These are phyloP conservation scores for Tetrahymena malaccensis DNA, from an alignment of 73 alveolate genomes.

Conservation along the genomic window DNA sequence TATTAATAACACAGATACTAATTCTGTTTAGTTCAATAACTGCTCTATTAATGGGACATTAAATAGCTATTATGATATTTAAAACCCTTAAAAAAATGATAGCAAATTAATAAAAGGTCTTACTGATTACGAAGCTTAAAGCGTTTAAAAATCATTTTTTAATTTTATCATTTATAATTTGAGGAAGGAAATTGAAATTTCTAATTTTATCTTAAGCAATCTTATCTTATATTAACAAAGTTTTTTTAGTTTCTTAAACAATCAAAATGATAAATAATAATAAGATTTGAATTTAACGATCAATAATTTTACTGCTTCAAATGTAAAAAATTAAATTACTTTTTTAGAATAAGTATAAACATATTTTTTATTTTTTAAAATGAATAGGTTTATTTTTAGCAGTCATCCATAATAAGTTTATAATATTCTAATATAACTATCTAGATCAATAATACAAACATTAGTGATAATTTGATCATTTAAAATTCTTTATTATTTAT, in stretches of 20 bases:
- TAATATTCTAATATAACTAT: not conserved
- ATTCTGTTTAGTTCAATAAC: not conserved
- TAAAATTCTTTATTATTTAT: not conserved
- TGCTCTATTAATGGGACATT: not conserved
- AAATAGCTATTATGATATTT: not conserved
- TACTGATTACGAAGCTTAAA: not conserved
- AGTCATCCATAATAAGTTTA: not conserved
- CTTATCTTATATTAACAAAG: not conserved
- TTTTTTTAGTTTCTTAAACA: not conserved
- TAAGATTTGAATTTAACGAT: not conserved
- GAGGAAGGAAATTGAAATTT: not conserved
- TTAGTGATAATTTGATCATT: not conserved
- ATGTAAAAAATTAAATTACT: not conserved
- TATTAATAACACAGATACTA: not conserved
- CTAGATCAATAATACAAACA: not conserved
- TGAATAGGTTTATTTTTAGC: not conserved
- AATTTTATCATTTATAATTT: not conserved
- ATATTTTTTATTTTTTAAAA: not conserved
- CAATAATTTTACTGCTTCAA: not conserved
- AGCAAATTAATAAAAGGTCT: not conserved
- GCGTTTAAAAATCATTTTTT: not conserved
- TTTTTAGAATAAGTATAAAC: too few relatives aligned
- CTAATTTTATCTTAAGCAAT: not conserved
- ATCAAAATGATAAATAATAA: not conserved
- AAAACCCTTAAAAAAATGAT: not conserved